Evolutionary conservation across 2,329 filamentous ascomycete genomes (phyloP).

Genomic region (Nothophoma quercina): DNA sequence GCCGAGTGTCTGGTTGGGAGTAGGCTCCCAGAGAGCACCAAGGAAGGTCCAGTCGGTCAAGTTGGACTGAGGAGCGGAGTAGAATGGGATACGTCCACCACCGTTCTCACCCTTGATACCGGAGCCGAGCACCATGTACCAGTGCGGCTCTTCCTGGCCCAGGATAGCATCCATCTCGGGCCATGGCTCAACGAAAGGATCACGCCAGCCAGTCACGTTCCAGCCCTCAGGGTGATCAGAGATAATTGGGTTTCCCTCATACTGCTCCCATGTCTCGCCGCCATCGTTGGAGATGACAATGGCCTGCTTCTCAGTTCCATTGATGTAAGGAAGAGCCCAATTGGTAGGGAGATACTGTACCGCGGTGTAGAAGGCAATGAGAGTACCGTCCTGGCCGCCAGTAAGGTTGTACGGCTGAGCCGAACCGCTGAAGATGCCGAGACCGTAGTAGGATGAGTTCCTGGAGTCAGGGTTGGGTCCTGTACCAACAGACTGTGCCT

Average conservation of each 20-base stretch:
- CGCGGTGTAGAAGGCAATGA: constrained; percentile 58
- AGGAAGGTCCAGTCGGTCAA: constrained; percentile 58
- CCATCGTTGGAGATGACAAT: constrained; percentile 56
- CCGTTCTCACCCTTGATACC: constrained; percentile 57
- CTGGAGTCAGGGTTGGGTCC: constrained; percentile 40
- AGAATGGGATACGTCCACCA: constrained; percentile 57
- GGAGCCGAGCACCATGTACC: constrained; percentile 56
- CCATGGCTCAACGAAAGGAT: constrained; percentile 46
- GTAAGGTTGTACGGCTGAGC: constrained; percentile 58
- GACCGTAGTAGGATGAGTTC: constrained; percentile 56
- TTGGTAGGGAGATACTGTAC: constrained; percentile 56
- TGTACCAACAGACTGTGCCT: constrained; percentile 51
- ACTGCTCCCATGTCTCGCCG: constrained; percentile 57
- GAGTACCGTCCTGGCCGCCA: constrained; percentile 56
- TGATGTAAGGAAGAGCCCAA: constrained; percentile 54
- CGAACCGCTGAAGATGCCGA: constrained; percentile 63
- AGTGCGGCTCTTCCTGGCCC: constrained; percentile 53
- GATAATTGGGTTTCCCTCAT: constrained; percentile 57
- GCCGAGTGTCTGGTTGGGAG: constrained; percentile 52
- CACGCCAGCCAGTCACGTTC: constrained; percentile 53
- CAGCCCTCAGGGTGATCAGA: constrained; percentile 52
- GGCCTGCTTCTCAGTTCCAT: constrained; percentile 56
- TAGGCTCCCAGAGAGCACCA: constrained; percentile 56
- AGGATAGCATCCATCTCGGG: constrained; percentile 55
- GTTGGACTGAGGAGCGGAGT: constrained; percentile 54